Evolutionary conservation across 2,329 filamentous ascomycete species (phyloP).

Genomic region (Xylariaceae sp.): DNA sequence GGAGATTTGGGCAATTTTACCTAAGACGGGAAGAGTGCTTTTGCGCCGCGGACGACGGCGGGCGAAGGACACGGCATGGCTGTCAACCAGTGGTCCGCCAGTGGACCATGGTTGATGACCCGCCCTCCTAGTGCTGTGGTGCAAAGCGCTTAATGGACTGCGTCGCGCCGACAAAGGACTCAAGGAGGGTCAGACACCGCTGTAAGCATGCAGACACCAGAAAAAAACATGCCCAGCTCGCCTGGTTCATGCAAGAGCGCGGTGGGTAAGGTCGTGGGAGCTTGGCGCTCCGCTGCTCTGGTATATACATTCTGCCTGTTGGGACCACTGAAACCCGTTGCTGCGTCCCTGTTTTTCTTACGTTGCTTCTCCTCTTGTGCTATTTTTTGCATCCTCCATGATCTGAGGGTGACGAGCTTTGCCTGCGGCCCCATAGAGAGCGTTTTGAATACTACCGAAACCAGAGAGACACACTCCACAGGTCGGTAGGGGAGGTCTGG

Average conservation of each 20-base stretch:
- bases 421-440: slow-evolving; percentile 7
- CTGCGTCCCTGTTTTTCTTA: slow-evolving; percentile 13
- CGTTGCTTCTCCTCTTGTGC: slow-evolving; percentile 8
- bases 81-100: not conserved
- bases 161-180: slow-evolving; percentile 18
- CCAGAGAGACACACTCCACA: slow-evolving; percentile 5
- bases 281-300: slow-evolving; percentile 16
- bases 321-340: not conserved
- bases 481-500: not conserved
- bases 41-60: slow-evolving; percentile 8
- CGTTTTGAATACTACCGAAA: not conserved
- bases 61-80: not conserved
- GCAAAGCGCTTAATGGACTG: slow-evolving; percentile 28
- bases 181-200: slow-evolving; percentile 15
- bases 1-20: not conserved
- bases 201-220: slow-evolving; percentile 10
- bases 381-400: slow-evolving; percentile 8
- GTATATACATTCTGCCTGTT: slow-evolving; percentile 25
- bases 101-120: slow-evolving; percentile 20
- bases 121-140: slow-evolving; percentile 23
- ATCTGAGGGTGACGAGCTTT: not conserved
- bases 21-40: slow-evolving; percentile 7
- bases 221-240: slow-evolving; percentile 12
- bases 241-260: slow-evolving; percentile 20
- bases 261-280: slow-evolving; percentile 3